Percentiles rank a stretch among this genome's conserved stretches.
phyloP scores from a whole-genome alignment of 2,329 filamentous ascomycete species.

The Colletotrichum sp. region DNA sequence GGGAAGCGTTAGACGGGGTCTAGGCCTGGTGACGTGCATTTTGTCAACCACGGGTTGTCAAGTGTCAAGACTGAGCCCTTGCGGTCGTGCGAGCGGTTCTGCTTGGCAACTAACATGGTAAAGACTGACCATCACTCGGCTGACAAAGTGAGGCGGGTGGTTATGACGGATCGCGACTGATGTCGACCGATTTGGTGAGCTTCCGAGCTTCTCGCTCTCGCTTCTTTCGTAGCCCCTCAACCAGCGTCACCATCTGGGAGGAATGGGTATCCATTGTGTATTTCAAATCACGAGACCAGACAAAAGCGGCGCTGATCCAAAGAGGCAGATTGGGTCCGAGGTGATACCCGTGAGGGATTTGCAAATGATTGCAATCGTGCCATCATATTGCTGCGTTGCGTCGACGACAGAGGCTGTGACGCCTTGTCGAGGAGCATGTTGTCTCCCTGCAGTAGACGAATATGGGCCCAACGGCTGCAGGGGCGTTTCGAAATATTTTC shows the following conservation, averaged over 20 bases:
- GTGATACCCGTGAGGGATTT: neutral
- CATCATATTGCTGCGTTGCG: neutral
- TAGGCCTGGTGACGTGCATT: neutral
- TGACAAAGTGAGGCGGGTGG: neutral
- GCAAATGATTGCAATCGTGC: neutral
- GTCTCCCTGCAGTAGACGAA: neutral
- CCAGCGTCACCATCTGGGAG: neutral
- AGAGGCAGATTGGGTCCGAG: neutral
- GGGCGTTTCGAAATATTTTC: slow-evolving; percentile 17
- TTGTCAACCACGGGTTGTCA: neutral
- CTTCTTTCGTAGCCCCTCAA: neutral
- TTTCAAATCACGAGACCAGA: neutral
- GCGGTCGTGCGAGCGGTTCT: neutral
- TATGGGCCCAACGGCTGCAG: neutral
- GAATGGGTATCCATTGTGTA: neutral
- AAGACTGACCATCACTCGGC: neutral
- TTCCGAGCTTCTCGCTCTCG: neutral
- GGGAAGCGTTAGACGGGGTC: neutral
- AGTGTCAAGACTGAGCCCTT: neutral
- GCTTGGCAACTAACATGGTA: neutral
- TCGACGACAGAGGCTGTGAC: neutral
- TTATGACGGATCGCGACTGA: neutral
- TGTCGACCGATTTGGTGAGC: neutral
- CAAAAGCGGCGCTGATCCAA: neutral
- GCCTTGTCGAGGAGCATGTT: neutral